Percentiles rank a stretch among this genome's conserved stretches.
These are phyloP conservation scores for Ramaria sp. DNA, from an alignment of 768 basidiomycete genomes.

Conservation along the genomic window DNA sequence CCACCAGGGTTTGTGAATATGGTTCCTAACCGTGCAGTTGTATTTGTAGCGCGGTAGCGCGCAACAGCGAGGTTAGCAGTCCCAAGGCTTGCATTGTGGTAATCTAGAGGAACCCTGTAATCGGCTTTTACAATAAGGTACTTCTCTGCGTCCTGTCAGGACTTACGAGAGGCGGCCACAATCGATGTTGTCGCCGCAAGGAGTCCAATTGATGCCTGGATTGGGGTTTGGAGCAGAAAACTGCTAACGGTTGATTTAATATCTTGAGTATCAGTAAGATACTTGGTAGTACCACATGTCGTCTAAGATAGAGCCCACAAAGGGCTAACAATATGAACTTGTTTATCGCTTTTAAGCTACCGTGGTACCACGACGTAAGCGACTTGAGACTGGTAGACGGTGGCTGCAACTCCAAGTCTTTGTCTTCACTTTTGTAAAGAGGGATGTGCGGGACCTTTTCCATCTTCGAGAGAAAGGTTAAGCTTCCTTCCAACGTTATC, in stretches of 20 bases:
- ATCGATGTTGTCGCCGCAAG: conserved; percentile 14
- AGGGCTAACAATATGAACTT: no score
- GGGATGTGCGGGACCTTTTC: no score
- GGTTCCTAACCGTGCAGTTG: conserved; percentile 17
- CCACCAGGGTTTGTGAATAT: conserved; percentile 25
- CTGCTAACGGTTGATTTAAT: not conserved
- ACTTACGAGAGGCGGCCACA: conserved; percentile 13
- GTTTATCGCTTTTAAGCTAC: no score
- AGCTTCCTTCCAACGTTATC: no score
- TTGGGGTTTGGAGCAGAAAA: not conserved
- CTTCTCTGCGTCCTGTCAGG: not conserved
- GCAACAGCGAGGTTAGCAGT: conserved; percentile 21
- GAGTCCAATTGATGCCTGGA: conserved; percentile 11
- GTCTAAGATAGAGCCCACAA: no score
- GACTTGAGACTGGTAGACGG: no score
- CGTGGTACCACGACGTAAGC: no score
- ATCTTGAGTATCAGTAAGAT: no score
- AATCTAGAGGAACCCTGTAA: conserved; percentile 23
- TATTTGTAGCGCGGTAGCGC: conserved; percentile 19
- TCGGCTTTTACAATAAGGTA: not conserved
- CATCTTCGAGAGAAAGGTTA: no score
- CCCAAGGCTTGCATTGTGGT: conserved; percentile 19
- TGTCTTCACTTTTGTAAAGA: no score
- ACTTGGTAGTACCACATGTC: no score
- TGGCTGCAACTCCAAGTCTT: no score